Evolutionary conservation across 495 filamentous ascomycete species (phyloP), one percentile per base, ranked within the genome.

Genomic region (Hyaloscypha finlandica): DNA sequence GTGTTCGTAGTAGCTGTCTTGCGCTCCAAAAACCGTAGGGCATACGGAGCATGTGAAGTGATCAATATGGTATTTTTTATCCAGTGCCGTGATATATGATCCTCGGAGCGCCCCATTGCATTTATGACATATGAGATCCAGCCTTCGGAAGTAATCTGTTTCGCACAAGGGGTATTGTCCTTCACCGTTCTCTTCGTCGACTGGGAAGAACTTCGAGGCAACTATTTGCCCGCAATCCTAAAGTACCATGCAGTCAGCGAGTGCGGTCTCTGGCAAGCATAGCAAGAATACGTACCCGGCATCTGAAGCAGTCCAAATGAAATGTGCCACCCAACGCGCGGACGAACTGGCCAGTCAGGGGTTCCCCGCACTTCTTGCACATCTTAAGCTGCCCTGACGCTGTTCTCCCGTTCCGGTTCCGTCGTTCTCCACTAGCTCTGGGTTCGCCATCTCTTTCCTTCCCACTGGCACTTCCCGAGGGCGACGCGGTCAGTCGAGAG

Each of bases 41-140:
- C 96, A 99, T 61, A 97, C 88, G 19, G 93, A 97, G 77, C 96
- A 99, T 33, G 96, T 99, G 75, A 99, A 99, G 78, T 99, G 96
- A 72, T 98, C 95, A 67, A 99, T 96, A 75, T 99, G 96, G 74
- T 98, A 99, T 78, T 99, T 99, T 59, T 91, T 90, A 68, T 99
- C 96, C 39, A 98, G 84, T 8, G 96, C 96, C 0, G 96, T 99
- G 70, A 99, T 99, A 74, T 99, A 99, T 25, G 96, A 98, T 6
- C 95, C 96, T 52, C 96, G 92, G 25, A 99, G 83, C 59, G 96
- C 96, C 57, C 92, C 92, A 67, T 92, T 92, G 77, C 96, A 99
- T 53, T 94, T 87, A 70, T 91, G 88, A 76, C 96, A 99, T 29
- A 99, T 80, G 31, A 99, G 84, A 65, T 94, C 92, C 14, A 99